These are phyloP conservation scores for Wallacemonas sp. DNA, from an alignment of 208 protist genomes.

Conservation along the genomic window DNA sequence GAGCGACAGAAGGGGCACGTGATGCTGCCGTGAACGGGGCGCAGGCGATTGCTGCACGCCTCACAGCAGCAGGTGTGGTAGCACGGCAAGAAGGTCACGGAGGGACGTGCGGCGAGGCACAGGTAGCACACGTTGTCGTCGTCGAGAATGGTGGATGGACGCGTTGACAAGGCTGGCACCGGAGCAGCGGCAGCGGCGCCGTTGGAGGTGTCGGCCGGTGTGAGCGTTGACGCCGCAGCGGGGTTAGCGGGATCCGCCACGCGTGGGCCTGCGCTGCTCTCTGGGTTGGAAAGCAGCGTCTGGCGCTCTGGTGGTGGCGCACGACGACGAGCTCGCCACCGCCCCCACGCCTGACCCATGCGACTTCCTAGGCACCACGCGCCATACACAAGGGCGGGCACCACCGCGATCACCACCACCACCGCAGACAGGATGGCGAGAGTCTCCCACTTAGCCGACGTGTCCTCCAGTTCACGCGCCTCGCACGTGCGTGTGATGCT, in stretches of 20 bases:
- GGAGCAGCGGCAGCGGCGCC: background rate
- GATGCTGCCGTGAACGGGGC: constrained; percentile 28
- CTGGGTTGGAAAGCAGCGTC: background rate
- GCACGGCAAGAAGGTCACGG: constrained; percentile 59
- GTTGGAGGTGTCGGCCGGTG: background rate
- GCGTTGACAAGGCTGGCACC: constrained; percentile 10
- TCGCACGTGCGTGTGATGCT: background rate
- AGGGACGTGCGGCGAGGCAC: constrained; percentile 33
- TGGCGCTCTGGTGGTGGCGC: background rate
- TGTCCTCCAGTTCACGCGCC: too few relatives aligned
- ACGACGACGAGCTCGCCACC: background rate
- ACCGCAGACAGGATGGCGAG: background rate
- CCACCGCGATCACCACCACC: background rate
- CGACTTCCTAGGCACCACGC: background rate
- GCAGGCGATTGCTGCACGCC: constrained; percentile 40
- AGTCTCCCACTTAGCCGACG: too few relatives aligned
- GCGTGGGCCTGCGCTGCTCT: too few relatives aligned
- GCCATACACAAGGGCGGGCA: background rate
- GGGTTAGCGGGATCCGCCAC: background rate
- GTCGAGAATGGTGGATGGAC: constrained; percentile 20
- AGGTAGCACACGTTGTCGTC: constrained; percentile 46
- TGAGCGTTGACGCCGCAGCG: background rate
- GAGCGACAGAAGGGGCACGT: constrained; percentile 53
- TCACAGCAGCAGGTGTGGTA: constrained; percentile 64
- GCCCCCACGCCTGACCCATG: background rate